Conservation (phyloP, 495 filamentous ascomycete species). For the Lepraria neglecta region DNA sequence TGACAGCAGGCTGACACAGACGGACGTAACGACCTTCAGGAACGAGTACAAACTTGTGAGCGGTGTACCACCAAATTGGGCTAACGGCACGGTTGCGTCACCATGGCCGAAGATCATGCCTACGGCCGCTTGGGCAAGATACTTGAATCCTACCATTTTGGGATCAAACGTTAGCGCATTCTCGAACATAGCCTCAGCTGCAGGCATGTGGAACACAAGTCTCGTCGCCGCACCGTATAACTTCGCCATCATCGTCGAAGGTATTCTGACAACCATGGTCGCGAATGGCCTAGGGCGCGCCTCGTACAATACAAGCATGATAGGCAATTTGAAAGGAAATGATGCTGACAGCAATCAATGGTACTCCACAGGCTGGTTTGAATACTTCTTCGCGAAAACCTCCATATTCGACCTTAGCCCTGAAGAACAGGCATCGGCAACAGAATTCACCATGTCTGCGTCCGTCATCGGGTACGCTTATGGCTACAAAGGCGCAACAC, state of each 20-base stretch:
- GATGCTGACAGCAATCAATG: background rate
- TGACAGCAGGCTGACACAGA: background rate
- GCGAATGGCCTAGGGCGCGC: background rate
- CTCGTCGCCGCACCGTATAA: conserved; percentile 2
- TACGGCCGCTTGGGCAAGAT: background rate
- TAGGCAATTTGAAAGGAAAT: background rate
- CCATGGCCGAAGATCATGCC: background rate
- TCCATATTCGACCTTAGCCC: background rate
- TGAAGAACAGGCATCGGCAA: background rate
- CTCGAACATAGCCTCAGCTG: background rate
- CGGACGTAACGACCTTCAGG: background rate
- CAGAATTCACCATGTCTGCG: background rate
- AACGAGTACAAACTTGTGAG: conserved; percentile 5
- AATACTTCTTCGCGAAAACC: background rate
- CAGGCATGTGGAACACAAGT: background rate
- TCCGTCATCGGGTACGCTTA: background rate
- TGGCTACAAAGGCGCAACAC: background rate
- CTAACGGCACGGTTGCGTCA: background rate
- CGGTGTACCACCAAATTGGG: background rate
- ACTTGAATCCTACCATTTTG: background rate
- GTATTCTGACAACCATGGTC: background rate
- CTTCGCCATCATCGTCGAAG: background rate
- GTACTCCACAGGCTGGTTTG: background rate
- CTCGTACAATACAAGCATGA: conserved; percentile 5
- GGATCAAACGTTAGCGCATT: background rate